These are phyloP conservation scores for Oryza rufipogon DNA, from an alignment of 176 grass and related monocot species.

Conservation along the genomic window DNA sequence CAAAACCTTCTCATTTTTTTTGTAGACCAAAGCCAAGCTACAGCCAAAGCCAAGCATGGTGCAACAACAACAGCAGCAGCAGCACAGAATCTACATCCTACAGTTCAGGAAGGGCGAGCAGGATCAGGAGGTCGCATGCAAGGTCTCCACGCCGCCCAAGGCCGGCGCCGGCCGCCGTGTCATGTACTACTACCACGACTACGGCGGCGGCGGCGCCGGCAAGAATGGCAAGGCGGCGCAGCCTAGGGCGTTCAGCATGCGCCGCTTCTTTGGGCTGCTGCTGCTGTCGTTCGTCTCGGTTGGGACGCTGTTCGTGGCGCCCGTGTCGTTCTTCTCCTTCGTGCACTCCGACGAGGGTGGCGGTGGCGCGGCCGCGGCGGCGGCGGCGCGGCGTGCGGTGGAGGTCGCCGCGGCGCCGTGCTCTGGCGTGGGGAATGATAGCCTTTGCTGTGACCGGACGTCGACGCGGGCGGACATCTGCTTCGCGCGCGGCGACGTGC, in stretches of 20 bases:
- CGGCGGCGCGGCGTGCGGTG: slow-evolving; percentile 11
- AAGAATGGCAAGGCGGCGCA: slow-evolving; percentile 51
- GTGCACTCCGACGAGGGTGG: slow-evolving; percentile 39
- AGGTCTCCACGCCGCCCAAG: slow-evolving; percentile 45
- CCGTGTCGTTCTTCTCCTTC: slow-evolving; percentile 60
- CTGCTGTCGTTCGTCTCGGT: slow-evolving; percentile 41
- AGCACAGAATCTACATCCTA: slow-evolving; percentile 74
- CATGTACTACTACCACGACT: slow-evolving; percentile 66
- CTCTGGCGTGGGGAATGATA: slow-evolving; percentile 47
- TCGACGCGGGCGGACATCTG: slow-evolving; percentile 74
- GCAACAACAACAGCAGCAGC: slow-evolving; percentile 58
- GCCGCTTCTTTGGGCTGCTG: slow-evolving; percentile 42
- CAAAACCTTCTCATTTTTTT: neutral
- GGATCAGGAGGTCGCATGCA: slow-evolving; percentile 60
- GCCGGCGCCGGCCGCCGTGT: slow-evolving; percentile 42
- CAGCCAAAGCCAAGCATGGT: slow-evolving; percentile 39
- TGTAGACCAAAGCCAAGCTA: neutral
- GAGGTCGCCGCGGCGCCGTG: slow-evolving; percentile 10
- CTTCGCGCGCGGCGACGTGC: slow-evolving; percentile 71
- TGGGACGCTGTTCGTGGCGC: slow-evolving; percentile 42
- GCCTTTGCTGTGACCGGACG: slow-evolving; percentile 83
- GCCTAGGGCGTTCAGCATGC: slow-evolving; percentile 21
- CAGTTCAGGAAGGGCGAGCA: slow-evolving; percentile 75
- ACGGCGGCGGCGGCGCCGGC: slow-evolving; percentile 23
- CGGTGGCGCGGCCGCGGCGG: slow-evolving; percentile 24